phyloP scores from a whole-genome alignment of 2,329 filamentous ascomycete species.

The Beauveria medogensis region DNA sequence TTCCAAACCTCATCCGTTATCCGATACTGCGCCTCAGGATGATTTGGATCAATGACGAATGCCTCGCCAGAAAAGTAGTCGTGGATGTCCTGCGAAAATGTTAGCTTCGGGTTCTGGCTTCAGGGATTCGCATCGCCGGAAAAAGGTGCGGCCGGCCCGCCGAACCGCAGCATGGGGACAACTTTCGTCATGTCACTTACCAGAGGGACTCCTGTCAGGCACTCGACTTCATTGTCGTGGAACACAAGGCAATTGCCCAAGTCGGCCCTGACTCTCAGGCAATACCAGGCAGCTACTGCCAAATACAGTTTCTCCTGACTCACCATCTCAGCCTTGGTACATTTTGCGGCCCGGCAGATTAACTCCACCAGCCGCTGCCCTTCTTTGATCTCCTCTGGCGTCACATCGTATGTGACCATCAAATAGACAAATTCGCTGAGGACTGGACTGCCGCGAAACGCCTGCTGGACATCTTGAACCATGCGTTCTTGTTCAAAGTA shows the following conservation, averaged over 20 bases:
- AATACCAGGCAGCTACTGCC: too few relatives aligned
- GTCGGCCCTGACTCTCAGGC: not conserved
- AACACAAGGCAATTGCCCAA: not conserved
- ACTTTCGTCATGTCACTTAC: too few relatives aligned
- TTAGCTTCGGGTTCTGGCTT: conserved; percentile 13
- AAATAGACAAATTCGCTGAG: not conserved
- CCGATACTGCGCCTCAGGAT: not conserved
- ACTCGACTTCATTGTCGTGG: not conserved
- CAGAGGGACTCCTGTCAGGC: too few relatives aligned
- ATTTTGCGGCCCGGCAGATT: too few relatives aligned
- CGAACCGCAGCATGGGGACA: too few relatives aligned
- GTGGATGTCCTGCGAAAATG: conserved; percentile 14
- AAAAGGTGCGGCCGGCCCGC: conserved; percentile 15
- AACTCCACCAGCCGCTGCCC: too few relatives aligned
- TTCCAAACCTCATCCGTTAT: too few relatives aligned
- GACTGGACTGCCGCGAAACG: not conserved
- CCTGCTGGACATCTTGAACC: not conserved
- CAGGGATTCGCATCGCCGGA: conserved; percentile 10
- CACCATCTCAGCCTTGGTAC: not conserved
- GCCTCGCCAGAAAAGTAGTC: not conserved
- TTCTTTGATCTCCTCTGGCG: too few relatives aligned
- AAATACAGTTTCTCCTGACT: too few relatives aligned
- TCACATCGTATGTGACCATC: not conserved
- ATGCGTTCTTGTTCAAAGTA: too few relatives aligned
- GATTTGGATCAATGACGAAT: not conserved